Conservation (phyloP, 768 basidiomycete genomes). For the Solioccasus polychromus region DNA sequence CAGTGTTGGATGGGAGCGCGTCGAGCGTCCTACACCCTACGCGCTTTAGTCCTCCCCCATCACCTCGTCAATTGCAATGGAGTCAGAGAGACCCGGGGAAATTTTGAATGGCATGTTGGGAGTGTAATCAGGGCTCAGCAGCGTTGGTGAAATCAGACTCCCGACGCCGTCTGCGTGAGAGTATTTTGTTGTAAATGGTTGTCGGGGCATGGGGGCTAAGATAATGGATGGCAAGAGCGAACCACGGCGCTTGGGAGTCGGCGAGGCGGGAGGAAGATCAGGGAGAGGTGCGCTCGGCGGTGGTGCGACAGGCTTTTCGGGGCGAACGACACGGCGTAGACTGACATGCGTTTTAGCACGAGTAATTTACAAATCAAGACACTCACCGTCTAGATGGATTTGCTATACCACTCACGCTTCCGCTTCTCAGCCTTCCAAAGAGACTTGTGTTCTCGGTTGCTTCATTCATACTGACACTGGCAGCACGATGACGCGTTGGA, state of each 20-base stretch:
- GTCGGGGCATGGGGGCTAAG: conserved; percentile 16
- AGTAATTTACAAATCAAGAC: neutral
- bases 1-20: conserved; percentile 2
- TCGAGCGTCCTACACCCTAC: conserved; percentile 7
- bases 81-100: conserved; percentile 4
- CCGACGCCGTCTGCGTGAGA: conserved; percentile 2
- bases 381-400: conserved; percentile 33
- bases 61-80: conserved; percentile 13
- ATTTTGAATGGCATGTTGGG: conserved; percentile 10
- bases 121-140: conserved; percentile 10
- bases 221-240: conserved; percentile 20
- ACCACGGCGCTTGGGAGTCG: conserved; percentile 13
- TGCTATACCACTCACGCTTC: conserved; percentile 41
- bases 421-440: conserved; percentile 54
- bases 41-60: conserved; percentile 20
- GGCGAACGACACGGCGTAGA: conserved; percentile 39
- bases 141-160: conserved; percentile 1
- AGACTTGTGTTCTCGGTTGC: conserved; percentile 40
- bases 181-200: conserved; percentile 12
- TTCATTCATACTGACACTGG: conserved; percentile 39
- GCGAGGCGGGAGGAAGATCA: conserved; percentile 22
- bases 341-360: conserved; percentile 24
- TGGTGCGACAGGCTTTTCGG: conserved; percentile 22
- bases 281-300: conserved; percentile 31
- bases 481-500: conserved; percentile 43